Evolutionary conservation across 2,329 filamentous ascomycete genomes (phyloP).

Genomic region (Helotiales sp.): DNA sequence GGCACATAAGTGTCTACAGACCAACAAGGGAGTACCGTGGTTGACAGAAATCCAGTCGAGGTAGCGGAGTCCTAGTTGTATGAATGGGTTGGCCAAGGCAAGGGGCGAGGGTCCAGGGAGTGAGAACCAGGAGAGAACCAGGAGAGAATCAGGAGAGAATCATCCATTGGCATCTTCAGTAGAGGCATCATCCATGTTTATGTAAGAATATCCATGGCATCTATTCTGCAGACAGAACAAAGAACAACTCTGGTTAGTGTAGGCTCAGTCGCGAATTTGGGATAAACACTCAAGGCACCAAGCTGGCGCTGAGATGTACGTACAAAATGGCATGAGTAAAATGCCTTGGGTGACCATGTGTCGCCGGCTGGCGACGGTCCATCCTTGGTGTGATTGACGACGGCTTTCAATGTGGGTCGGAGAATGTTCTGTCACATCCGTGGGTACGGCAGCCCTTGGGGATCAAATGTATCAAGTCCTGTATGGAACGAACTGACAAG

Average conservation of each 20-base stretch:
- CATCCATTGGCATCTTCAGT: background rate
- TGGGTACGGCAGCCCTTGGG: background rate
- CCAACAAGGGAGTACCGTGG: conserved; percentile 23
- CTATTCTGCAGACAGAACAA: conserved; percentile 35
- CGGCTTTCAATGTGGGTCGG: background rate
- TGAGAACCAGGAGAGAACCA: too few species aligned
- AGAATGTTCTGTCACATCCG: background rate
- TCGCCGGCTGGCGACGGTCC: conserved; percentile 32
- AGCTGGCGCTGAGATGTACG: conserved; percentile 40
- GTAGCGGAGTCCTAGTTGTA: background rate
- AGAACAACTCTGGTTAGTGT: conserved; percentile 38
- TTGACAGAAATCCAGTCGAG: background rate
- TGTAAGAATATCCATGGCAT: background rate
- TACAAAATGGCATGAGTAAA: conserved; percentile 41
- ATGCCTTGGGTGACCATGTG: conserved; percentile 33
- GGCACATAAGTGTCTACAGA: conserved; percentile 29
- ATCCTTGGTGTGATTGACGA: conserved; percentile 6
- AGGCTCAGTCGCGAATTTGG: conserved; percentile 33
- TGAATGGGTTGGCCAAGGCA: too few species aligned
- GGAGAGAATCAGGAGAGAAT: background rate
- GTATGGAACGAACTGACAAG: background rate
- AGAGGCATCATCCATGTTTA: background rate
- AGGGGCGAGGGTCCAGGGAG: background rate
- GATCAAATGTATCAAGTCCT: background rate
- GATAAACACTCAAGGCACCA: conserved; percentile 36